Evolutionary conservation across 2,329 filamentous ascomycete genomes (phyloP).

Genomic region (Colletotrichum sp.): DNA sequence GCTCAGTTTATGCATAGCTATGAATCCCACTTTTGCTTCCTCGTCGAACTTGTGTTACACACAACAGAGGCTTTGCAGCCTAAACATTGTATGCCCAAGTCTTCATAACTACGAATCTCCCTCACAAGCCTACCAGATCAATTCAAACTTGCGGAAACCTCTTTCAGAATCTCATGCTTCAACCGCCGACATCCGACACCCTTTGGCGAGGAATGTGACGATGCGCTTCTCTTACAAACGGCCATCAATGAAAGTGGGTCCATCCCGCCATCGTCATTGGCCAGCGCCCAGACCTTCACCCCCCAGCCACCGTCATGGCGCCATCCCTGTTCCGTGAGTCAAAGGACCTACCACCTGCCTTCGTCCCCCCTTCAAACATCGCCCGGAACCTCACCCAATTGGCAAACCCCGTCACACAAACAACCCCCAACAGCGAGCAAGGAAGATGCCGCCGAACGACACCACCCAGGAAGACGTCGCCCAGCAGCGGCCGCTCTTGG

Average conservation of each 20-base stretch:
- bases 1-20: too few relatives aligned
- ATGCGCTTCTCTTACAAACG: not conserved
- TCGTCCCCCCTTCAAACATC: not conserved
- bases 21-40: too few relatives aligned
- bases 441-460: not conserved
- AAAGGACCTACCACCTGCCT: not conserved
- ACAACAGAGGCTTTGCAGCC: too few relatives aligned
- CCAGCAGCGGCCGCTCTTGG: slow-evolving; percentile 9
- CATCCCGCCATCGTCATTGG: not conserved
- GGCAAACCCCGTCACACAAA: not conserved
- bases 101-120: too few relatives aligned
- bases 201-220: not conserved
- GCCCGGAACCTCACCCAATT: not conserved
- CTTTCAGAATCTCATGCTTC: not conserved
- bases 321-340: slow-evolving; percentile 10
- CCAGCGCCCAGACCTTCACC: not conserved
- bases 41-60: too few relatives aligned
- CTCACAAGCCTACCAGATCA: too few relatives aligned
- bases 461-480: not conserved
- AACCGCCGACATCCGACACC: not conserved
- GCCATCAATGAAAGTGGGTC: not conserved
- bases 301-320: not conserved
- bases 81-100: too few relatives aligned
- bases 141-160: too few relatives aligned
- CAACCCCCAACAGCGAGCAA: not conserved